Evolutionary conservation across 805 yeast genomes (phyloP), one percentile per base, ranked within the genome.

Genomic region (Metschnikowia peoriensis): DNA sequence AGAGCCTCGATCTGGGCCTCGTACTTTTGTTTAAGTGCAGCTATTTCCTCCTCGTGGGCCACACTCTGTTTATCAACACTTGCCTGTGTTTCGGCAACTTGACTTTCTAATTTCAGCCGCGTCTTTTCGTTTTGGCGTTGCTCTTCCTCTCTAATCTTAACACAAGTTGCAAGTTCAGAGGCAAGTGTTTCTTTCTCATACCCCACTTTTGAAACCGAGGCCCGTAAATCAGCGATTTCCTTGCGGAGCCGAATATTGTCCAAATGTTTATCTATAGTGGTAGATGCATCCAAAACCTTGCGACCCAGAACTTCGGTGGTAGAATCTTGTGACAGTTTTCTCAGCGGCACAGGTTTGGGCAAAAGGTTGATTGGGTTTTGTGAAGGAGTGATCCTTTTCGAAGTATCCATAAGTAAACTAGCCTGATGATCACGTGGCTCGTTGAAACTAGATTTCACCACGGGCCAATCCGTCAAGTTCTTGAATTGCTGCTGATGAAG

Each of bases 401-500:
- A 44, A 7, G 46, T 45, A 12, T 41, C 32, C 16, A 49, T 35
- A 14, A 50, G 53, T 16, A 58, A 17, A 50, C 70, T 64, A 43
- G 51, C 50, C 47, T 55, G 55, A 16, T 41, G 40, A 6, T 48
- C 57, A 7, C 35, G 35, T 9, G 14, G 12, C 7, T 51, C 38
- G 14, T n/a, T 35, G 1, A 9, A 44, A 6, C 28, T 35, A 0
- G 53, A 17, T 14, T 41, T 49, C 16, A 50, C 66, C 8, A 71
- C 73, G 5, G 77, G 81, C 78, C 69, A 76, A 60, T 54, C 78
- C 34, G 75, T 76, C 38, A 83, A 72, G 47, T 82, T 80, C 44
- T 78, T 78, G 61, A 78, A 83, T 57, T 82, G 89, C 49, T 83
- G 86, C 56, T 88, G 89, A 64, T 90, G 94, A 14, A 91, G 69